These are phyloP conservation scores for Citeromyces hawaiiensis DNA, from an alignment of 1,139 yeast species.

Conservation along the genomic window DNA sequence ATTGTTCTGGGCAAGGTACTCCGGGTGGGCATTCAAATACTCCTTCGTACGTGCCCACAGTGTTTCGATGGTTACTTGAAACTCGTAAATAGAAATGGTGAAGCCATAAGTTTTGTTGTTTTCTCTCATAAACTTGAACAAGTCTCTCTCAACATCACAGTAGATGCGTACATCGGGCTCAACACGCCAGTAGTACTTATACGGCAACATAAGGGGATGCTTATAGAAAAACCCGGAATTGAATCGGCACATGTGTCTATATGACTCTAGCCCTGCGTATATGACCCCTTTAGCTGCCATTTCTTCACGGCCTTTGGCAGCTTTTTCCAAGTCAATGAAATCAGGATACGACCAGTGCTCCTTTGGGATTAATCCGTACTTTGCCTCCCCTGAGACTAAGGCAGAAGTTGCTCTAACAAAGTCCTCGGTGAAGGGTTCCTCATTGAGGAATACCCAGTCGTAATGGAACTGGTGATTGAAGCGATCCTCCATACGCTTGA, in stretches of 20 bases:
- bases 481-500: slow-evolving; percentile 58
- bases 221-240: slow-evolving; percentile 55
- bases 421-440: slow-evolving; percentile 43
- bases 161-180: slow-evolving; percentile 51
- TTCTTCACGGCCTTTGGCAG: slow-evolving; percentile 30
- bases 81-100: slow-evolving; percentile 53
- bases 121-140: slow-evolving; percentile 48
- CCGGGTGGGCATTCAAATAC: slow-evolving; percentile 31
- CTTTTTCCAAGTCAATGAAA: slow-evolving; percentile 46
- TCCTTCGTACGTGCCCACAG: slow-evolving; percentile 42
- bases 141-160: slow-evolving; percentile 56
- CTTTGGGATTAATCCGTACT: slow-evolving; percentile 45
- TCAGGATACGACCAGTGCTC: slow-evolving; percentile 59
- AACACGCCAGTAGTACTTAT: slow-evolving; percentile 62
- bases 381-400: slow-evolving; percentile 45
- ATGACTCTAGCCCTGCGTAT: slow-evolving; percentile 51
- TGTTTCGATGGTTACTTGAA: slow-evolving; percentile 40
- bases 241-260: slow-evolving; percentile 70
- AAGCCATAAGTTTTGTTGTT: slow-evolving; percentile 52
- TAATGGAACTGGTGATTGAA: slow-evolving; percentile 55
- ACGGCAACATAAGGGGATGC: slow-evolving; percentile 36
- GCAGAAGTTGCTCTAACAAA: slow-evolving; percentile 34
- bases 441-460: slow-evolving; percentile 68
- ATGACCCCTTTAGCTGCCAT: slow-evolving; percentile 35
- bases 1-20: slow-evolving; percentile 30